Conservation (phyloP, 192 early-diverging fungal genomes). For the Coemansia sp. region DNA sequence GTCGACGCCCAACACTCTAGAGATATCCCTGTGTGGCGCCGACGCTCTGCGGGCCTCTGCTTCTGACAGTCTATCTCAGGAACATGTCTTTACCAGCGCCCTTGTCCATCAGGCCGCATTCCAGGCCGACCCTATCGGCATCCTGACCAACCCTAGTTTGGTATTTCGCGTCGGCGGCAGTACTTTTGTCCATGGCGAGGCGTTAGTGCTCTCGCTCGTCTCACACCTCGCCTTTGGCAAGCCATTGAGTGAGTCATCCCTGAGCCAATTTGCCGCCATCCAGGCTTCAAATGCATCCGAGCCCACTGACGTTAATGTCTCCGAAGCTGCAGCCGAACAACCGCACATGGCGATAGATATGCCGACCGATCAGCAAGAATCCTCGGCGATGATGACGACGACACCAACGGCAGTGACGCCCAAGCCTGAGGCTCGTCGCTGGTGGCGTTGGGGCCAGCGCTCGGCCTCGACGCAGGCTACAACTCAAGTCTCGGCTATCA, state of each 20-base stretch:
- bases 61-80: constrained; percentile 1
- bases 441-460: constrained; percentile 50
- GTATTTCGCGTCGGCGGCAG: constrained; percentile 22
- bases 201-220: constrained; percentile 36
- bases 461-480: constrained; percentile 10
- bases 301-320: not conserved
- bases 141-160: constrained; percentile 32
- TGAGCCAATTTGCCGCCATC: not conserved
- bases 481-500: constrained; percentile 1
- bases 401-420: not conserved
- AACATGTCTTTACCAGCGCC: constrained; percentile 15
- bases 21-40: constrained; percentile 44
- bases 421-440: constrained; percentile 34
- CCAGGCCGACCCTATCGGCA: constrained; percentile 14
- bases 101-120: constrained; percentile 21
- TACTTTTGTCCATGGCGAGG: constrained; percentile 36
- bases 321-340: not conserved
- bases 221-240: constrained; percentile 46
- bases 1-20: constrained; percentile 5
- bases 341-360: not conserved
- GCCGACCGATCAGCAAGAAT: not conserved
- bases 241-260: constrained; percentile 5
- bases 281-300: not conserved
- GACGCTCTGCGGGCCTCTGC: constrained; percentile 25
- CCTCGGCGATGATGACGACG: not conserved